Percentiles rank a stretch among this genome's conserved stretches.
Evolutionary conservation across 139 green algal genomes (phyloP).

Genomic region (Zygnema cylindricum): DNA sequence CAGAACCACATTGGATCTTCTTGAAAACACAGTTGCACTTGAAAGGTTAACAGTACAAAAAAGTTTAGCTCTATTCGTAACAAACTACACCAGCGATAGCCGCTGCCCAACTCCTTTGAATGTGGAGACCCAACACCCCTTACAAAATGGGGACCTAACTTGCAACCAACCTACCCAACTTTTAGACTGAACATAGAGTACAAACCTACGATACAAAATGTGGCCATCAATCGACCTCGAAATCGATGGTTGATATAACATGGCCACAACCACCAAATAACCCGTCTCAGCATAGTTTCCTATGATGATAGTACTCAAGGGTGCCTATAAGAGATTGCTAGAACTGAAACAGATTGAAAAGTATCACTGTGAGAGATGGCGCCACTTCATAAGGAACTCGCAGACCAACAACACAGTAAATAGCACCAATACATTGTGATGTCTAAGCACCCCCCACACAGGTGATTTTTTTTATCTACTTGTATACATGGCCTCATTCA

Average conservation of each 20-base stretch:
- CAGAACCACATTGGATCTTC: neutral
- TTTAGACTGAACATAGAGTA: neutral
- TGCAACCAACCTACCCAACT: neutral
- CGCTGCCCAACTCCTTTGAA: neutral
- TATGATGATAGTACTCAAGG: too few species aligned
- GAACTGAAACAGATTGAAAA: neutral
- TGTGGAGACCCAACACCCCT: too few species aligned
- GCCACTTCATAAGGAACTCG: too few species aligned
- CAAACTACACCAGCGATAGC: neutral
- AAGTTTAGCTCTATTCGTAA: neutral
- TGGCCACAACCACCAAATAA: too few species aligned
- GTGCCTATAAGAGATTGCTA: neutral
- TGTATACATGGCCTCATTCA: too few species aligned
- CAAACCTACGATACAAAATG: neutral
- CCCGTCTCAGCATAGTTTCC: too few species aligned
- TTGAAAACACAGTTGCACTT: neutral
- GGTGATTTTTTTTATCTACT: too few species aligned
- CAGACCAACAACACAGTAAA: too few species aligned
- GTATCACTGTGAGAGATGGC: too few species aligned
- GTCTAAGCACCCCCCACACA: too few species aligned
- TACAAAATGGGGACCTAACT: neutral
- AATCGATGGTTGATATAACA: too few species aligned
- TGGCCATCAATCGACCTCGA: neutral
- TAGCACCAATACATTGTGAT: too few species aligned
- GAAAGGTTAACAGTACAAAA: neutral